Percentiles rank a stretch among this genome's conserved stretches.
phyloP scores from a whole-genome alignment of 805 yeast genomes.

The Hermanozyma aechmeae region DNA sequence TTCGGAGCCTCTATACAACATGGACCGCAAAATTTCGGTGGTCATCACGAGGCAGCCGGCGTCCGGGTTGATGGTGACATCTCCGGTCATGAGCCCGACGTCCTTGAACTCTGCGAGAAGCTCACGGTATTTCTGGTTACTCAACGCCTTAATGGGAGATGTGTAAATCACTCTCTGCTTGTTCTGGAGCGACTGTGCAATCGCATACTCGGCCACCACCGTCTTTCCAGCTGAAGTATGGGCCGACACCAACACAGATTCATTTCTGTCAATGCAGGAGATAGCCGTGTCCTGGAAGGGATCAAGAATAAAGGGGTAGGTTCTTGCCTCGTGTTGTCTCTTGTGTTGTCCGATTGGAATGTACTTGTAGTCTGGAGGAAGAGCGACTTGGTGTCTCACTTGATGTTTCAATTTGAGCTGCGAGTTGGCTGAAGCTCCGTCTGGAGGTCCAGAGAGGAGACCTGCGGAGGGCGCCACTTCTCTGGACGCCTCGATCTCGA shows the following conservation, averaged over 20 bases:
- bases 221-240: slow-evolving; percentile 98
- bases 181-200: slow-evolving; percentile 86
- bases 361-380: slow-evolving; percentile 87
- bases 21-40: slow-evolving; percentile 91
- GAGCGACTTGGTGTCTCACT: slow-evolving; percentile 95
- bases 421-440: slow-evolving; percentile 11
- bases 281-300: slow-evolving; percentile 97
- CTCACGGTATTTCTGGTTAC: slow-evolving; percentile 92
- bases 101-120: slow-evolving; percentile 88
- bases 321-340: slow-evolving; percentile 69
- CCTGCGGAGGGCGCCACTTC: slow-evolving; percentile 82
- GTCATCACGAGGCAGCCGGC: slow-evolving; percentile 99
- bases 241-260: slow-evolving; percentile 93
- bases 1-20: slow-evolving; percentile 96
- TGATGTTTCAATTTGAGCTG: slow-evolving; percentile 74
- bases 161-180: slow-evolving; percentile 93
- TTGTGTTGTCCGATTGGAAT: slow-evolving; percentile 83
- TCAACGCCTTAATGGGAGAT: slow-evolving; percentile 89
- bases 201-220: slow-evolving; percentile 94
- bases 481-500: slow-evolving; percentile 83
- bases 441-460: slow-evolving; percentile 31
- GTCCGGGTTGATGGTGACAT: slow-evolving; percentile 95
- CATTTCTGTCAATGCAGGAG: slow-evolving; percentile 90
- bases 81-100: slow-evolving; percentile 98
- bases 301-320: slow-evolving; percentile 87